A percentile compares a stretch with the other conserved stretches of the same genome.
Evolutionary conservation across 2,329 filamentous ascomycete species (phyloP).

Genomic region (Madurella fahalii): DNA sequence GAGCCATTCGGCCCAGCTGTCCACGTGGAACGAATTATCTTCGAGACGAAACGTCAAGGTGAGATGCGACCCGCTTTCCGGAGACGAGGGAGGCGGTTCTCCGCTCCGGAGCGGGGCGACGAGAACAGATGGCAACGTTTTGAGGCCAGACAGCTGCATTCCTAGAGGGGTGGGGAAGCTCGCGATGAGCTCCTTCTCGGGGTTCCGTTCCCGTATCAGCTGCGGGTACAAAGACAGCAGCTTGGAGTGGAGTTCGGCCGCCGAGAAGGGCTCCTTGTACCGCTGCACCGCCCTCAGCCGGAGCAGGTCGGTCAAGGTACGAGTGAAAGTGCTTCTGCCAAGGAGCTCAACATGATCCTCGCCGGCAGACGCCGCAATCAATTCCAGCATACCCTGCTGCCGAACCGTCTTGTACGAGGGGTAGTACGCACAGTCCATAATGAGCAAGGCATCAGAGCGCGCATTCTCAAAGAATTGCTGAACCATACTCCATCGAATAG

Average conservation of each 20-base stretch:
- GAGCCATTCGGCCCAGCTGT: slow-evolving; percentile 56
- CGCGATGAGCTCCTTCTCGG: slow-evolving; percentile 44
- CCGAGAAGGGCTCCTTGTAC: slow-evolving; percentile 43
- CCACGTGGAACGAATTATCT: slow-evolving; percentile 48
- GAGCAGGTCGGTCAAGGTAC: slow-evolving; percentile 47
- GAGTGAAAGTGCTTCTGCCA: slow-evolving; percentile 51
- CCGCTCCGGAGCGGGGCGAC: slow-evolving; percentile 46
- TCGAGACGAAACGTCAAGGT: slow-evolving; percentile 48
- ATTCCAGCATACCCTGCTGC: slow-evolving; percentile 51
- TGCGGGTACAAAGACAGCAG: slow-evolving; percentile 50
- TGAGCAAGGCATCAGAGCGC: slow-evolving; percentile 50
- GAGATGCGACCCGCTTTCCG: slow-evolving; percentile 43
- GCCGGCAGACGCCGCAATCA: slow-evolving; percentile 52
- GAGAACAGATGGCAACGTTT: slow-evolving; percentile 53
- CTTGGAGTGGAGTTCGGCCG: slow-evolving; percentile 51
- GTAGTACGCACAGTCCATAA: slow-evolving; percentile 58
- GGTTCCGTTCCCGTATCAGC: slow-evolving; percentile 47
- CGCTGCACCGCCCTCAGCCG: slow-evolving; percentile 44
- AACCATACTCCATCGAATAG: slow-evolving; percentile 53
- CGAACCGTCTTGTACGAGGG: slow-evolving; percentile 50
- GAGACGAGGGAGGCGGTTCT: slow-evolving; percentile 34
- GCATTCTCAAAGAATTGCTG: slow-evolving; percentile 55
- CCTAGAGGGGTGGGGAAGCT: slow-evolving; percentile 53
- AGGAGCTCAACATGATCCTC: slow-evolving; percentile 47
- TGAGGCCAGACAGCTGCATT: slow-evolving; percentile 52